phyloP scores from a whole-genome alignment of 2,329 filamentous ascomycete genomes.

The Pseudogymnoascus destructans region DNA sequence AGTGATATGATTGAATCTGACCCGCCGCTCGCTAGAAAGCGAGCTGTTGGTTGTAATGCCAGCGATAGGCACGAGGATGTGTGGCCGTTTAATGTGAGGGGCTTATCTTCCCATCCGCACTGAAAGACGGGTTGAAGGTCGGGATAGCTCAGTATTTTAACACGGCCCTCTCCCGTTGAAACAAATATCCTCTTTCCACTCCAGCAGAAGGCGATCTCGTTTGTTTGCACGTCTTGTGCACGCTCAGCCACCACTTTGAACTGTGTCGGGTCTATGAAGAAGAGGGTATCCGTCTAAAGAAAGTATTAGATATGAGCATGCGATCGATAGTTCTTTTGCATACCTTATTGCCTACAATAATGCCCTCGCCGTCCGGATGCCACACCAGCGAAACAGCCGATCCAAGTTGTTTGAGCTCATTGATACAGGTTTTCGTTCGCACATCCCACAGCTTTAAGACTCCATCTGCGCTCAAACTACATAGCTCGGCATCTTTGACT shows the following conservation, averaged over 20 bases:
- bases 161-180: conserved; percentile 57
- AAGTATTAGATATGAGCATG: conserved; percentile 46
- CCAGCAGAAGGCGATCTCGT: conserved; percentile 64
- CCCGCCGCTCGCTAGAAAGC: conserved; percentile 61
- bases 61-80: conserved; percentile 58
- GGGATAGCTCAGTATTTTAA: conserved; percentile 58
- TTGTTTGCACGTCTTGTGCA: conserved; percentile 51
- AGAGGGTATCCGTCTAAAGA: conserved; percentile 45
- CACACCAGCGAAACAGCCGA: conserved; percentile 60
- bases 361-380: conserved; percentile 55
- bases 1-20: conserved; percentile 63
- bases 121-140: conserved; percentile 42
- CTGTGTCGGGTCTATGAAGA: conserved; percentile 47
- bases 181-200: conserved; percentile 56
- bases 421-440: conserved; percentile 54
- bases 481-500: conserved; percentile 61
- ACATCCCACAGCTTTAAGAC: conserved; percentile 72
- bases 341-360: conserved; percentile 64
- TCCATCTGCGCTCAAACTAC: conserved; percentile 61
- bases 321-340: conserved; percentile 17
- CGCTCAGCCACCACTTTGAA: conserved; percentile 43
- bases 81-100: conserved; percentile 55
- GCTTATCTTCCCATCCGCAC: conserved; percentile 32
- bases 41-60: conserved; percentile 56
- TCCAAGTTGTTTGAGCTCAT: conserved; percentile 53